These are phyloP conservation scores for Pleoardoris graminearum DNA, from an alignment of 2,329 filamentous ascomycete species.

Conservation along the genomic window DNA sequence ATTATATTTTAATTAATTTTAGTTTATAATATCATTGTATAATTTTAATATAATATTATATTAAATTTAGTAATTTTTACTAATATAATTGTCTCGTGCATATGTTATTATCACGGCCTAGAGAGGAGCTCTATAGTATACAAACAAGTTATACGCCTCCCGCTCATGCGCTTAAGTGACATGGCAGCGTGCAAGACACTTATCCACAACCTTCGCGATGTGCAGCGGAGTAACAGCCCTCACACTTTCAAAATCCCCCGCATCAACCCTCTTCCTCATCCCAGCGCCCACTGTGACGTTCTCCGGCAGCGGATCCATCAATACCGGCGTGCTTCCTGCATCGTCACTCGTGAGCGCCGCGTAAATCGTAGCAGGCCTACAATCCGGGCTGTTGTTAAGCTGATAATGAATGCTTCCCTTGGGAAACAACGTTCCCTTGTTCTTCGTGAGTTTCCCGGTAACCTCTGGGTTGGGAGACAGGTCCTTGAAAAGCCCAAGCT, in stretches of 20 bases:
- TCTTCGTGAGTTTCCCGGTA: slow-evolving; percentile 39
- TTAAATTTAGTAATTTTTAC: too few relatives aligned
- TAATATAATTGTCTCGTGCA: too few relatives aligned
- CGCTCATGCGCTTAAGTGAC: too few relatives aligned
- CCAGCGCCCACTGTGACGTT: slow-evolving; percentile 4
- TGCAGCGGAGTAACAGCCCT: slow-evolving; percentile 2
- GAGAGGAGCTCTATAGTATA: too few relatives aligned
- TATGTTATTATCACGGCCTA: too few relatives aligned
- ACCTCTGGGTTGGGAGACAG: slow-evolving; percentile 33
- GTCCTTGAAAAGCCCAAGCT: slow-evolving; percentile 32
- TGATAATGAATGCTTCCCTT: slow-evolving; percentile 49
- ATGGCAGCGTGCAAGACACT: slow-evolving; percentile 8
- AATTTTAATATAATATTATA: too few relatives aligned
- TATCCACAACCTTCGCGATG: slow-evolving; percentile 6
- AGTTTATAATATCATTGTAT: too few relatives aligned
- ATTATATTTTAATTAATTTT: too few relatives aligned
- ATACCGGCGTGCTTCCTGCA: slow-evolving; percentile 3
- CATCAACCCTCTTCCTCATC: neutral
- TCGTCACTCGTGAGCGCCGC: slow-evolving; percentile 18
- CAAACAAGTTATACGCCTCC: too few relatives aligned
- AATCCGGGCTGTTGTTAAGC: slow-evolving; percentile 43
- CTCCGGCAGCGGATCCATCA: neutral
- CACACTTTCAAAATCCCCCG: slow-evolving; percentile 3
- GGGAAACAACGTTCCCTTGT: slow-evolving; percentile 47
- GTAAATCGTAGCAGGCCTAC: slow-evolving; percentile 46